Evolutionary conservation across 371 early-diverging fungal species (phyloP), one percentile per base, ranked within the genome.

Genomic region (Mortierella sp.): DNA sequence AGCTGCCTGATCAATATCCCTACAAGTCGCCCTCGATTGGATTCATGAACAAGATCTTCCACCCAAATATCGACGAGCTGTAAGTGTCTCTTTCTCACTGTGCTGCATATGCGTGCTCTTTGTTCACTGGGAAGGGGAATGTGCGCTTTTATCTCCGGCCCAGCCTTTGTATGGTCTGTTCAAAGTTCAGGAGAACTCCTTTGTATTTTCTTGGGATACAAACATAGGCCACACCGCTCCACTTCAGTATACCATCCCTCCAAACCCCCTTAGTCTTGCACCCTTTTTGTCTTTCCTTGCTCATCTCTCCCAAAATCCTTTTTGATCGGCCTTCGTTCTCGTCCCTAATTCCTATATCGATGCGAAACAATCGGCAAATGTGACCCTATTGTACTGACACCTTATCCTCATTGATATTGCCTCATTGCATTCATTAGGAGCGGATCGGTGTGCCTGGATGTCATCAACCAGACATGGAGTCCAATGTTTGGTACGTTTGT

Each of bases 21-120:
- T 99, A 98, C 93, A 98, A 99, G 91, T 98, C 98, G 41, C 99
- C 99, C 49, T 98, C 98, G 70, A 99, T 99, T 84, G 99, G 99
- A 38, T 99, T 99, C 88, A 96, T 97, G 92, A 99, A 99, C 91
- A 97, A 96, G 90, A 99, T 99, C 80, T 99, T 98, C 90, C 99
- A 99, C 87, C 99, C 99, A 48, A 99, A 99, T 90, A 99, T 99
- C 79, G 99, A 99, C 90, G 99, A 99, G 91, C 91, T 98, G 95
- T 97, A 89, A 90, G 94, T 91, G 35, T n/a, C 35, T 49, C n/a
- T 6, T 38, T 68, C 56, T 14, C 16, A 38, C 35, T 60, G 29
- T 1, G 16, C 41, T 38, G 65, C 56, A 46, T 35, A 2, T 38
- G 7, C 18, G 16, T 63, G 41, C 11, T 51, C 55, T 65, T 55